Evolutionary conservation across 345 rosid genomes (phyloP), one percentile per base, ranked within the genome.

Genomic region (Crucihimalaya himalaica): DNA sequence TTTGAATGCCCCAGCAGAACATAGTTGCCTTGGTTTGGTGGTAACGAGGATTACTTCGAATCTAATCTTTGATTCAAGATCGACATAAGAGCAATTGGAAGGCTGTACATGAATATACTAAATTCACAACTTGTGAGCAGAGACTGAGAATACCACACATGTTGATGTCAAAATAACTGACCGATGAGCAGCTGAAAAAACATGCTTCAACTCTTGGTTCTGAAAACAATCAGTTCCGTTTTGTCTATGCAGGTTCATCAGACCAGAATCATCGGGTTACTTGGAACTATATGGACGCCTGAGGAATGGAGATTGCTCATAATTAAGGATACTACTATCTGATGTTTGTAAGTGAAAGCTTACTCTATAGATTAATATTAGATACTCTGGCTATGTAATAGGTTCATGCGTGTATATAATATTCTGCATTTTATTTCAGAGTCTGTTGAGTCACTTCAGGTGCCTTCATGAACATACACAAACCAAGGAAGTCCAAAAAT

Each of bases 251-350:
- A 94, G 95, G 83, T 88, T 79, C 78, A 87, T 90, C 37, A 69
- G 51, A 66, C 96, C 97, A 14, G 97, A 88, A 75, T 75, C 71
- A 78, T 58, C 40, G 14, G 86, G 96, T 70, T 90, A 90, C 84
- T 84, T 90, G 76, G 89, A 90, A 73, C 83, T 93, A 5, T 83
- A 88, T 46, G 76, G 51, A 66, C 74, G 86, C 66, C 43, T 92
- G 80, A 86, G 79, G 72, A 85, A 81, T 5, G 87, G 87, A 55
- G 85, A 84, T 77, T 87, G 85, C 72, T 84, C 89, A 42, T 86
- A 43, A n/a, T 1, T 40, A 45, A 45, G 63, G 66, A 74, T 68
- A 28, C 32, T 75, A 35, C 51, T 31, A 8, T 59, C 53, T 40
- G 21, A 67, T 68, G 20, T 18, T 56, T 47, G 23, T 35, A 56